These are phyloP conservation scores for Talaromyces sp. DNA, from an alignment of 2,329 filamentous ascomycete genomes.

Conservation along the genomic window DNA sequence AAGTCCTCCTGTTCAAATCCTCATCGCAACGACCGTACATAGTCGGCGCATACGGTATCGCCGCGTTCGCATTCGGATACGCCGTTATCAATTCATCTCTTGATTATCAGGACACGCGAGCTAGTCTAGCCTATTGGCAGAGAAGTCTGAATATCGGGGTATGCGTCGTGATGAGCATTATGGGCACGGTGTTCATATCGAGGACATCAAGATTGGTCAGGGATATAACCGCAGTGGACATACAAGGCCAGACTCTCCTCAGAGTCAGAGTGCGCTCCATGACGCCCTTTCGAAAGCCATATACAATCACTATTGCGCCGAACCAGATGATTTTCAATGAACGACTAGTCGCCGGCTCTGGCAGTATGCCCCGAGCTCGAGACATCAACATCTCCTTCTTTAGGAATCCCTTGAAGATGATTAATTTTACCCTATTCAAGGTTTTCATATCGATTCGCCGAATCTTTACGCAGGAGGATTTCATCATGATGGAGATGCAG, in stretches of 20 bases:
- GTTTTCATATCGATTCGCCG: slow-evolving; percentile 33
- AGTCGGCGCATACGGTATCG: slow-evolving; percentile 54
- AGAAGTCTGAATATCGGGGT: slow-evolving; percentile 54
- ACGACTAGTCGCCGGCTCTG: slow-evolving; percentile 27
- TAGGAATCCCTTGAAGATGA: slow-evolving; percentile 28
- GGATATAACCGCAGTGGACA: slow-evolving; percentile 50
- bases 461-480: slow-evolving; percentile 38
- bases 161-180: slow-evolving; percentile 54
- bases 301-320: slow-evolving; percentile 29
- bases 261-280: slow-evolving; percentile 33
- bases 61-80: slow-evolving; percentile 50
- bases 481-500: slow-evolving; percentile 35
- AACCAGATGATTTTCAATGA: slow-evolving; percentile 32
- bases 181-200: slow-evolving; percentile 57
- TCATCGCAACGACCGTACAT: slow-evolving; percentile 61
- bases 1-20: slow-evolving; percentile 59
- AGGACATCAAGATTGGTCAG: slow-evolving; percentile 56
- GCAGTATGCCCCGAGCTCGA: slow-evolving; percentile 10
- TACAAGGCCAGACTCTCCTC: slow-evolving; percentile 28
- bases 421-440: slow-evolving; percentile 28
- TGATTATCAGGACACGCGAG: slow-evolving; percentile 47
- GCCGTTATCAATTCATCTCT: slow-evolving; percentile 49
- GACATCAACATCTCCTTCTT: slow-evolving; percentile 26
- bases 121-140: slow-evolving; percentile 53
- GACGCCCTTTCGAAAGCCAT: slow-evolving; percentile 36